Conservation (phyloP, 176 grass and related monocot genomes). For the Areca catechu region DNA sequence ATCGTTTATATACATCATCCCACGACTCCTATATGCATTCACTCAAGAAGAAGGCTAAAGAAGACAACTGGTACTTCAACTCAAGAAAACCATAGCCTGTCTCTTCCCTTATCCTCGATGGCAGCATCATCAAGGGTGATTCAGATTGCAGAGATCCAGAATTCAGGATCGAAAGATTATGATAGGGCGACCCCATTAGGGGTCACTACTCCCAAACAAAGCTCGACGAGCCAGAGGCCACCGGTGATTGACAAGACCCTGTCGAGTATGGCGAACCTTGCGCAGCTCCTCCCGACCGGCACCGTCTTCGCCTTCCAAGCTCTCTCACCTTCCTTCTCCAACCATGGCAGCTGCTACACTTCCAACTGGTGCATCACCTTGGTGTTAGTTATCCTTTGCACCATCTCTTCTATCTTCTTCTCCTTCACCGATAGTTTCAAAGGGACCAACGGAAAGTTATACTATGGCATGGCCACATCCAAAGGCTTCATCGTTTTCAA, state of each 20-base stretch:
- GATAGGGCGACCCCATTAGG: too few relatives aligned
- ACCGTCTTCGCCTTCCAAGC: slow-evolving; percentile 53
- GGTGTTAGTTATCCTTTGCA: slow-evolving; percentile 25
- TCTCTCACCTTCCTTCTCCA: slow-evolving; percentile 58
- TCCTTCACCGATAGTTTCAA: slow-evolving; percentile 63
- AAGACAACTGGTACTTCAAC: too few relatives aligned
- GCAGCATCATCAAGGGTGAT: too few relatives aligned
- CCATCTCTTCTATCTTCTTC: slow-evolving; percentile 36
- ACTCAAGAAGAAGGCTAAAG: too few relatives aligned
- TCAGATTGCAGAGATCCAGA: too few relatives aligned
- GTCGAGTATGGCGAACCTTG: slow-evolving; percentile 29
- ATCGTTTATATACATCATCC: too few relatives aligned
- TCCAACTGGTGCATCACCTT: slow-evolving; percentile 30
- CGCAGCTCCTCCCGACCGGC: slow-evolving; percentile 52
- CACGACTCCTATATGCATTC: too few relatives aligned
- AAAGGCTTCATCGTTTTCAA: slow-evolving; percentile 34
- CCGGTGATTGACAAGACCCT: slow-evolving; percentile 26
- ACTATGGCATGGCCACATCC: slow-evolving; percentile 50
- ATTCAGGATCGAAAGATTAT: too few relatives aligned
- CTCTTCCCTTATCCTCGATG: too few relatives aligned
- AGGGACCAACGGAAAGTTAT: slow-evolving; percentile 43
- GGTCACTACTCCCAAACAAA: too few relatives aligned
- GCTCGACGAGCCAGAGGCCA: too few relatives aligned
- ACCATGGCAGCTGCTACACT: slow-evolving; percentile 35
- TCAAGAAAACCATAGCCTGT: too few relatives aligned